Evolutionary conservation across 2,329 filamentous ascomycete genomes (phyloP), one percentile per base, ranked within the genome.

Genomic region (Verticillium isaacii): DNA sequence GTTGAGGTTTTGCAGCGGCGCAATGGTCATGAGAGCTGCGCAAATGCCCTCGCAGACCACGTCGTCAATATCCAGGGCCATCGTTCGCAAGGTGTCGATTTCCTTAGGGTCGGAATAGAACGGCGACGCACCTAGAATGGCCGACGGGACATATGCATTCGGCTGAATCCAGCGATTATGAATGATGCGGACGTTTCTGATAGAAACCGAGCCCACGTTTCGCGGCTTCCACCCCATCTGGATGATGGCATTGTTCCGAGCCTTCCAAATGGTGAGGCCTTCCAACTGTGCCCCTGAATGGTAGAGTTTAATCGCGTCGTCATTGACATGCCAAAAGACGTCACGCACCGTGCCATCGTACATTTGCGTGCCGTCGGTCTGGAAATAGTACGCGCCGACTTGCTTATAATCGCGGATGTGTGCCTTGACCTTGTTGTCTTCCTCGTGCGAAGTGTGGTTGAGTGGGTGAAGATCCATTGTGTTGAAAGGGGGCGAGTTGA

Each of bases 261-360:
- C 65, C 59, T 74, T 74, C 72, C 72, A 74, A 9, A 73, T 64
- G 1, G 67, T 64, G 36, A 73, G 61, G 45, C 65, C 57, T 15
- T 66, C 57, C 25, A 66, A 63, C n/a, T 62, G 32, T 5, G 70
- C 67, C 59, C 71, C 64, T 52, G 69, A 71, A 56, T 74, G 69
- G 63, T 76, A 76, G 5, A 68, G 70, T 63, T 76, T 76, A 66
- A 75, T 73, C 14, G 67, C 69, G 58, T 76, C 74, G 62, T 76
- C 74, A 41, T 68, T 68, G 32, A 68, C 67, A 61, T 76, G 74
- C 61, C 73, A 76, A 61, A 76, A 76, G 56, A 72, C 69, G 60
- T 75, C 70, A 15, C 63, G 65, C 23, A 74, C 67, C 14, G 68
- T 66, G 45, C 70, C 69, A 0, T 72, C 61, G 60, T 77, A 75